phyloP scores from a whole-genome alignment of 164 flowering plant genomes.

The Stephania japonica region DNA sequence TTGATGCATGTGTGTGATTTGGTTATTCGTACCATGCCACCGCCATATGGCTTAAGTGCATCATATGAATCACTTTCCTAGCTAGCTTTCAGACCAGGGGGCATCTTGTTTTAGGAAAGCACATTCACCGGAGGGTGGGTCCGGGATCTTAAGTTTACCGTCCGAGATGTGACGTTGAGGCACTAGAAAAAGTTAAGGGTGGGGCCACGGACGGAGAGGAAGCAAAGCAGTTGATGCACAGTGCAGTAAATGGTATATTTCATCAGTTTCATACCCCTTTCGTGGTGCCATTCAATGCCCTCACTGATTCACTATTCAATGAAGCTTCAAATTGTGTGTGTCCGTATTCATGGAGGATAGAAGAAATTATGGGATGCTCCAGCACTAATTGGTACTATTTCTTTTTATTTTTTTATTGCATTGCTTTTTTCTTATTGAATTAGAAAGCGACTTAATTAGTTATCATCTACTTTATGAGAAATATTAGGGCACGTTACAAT shows the following conservation, averaged over 20 bases:
- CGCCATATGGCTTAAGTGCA: too few relatives aligned
- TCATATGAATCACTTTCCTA: too few relatives aligned
- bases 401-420: too few relatives aligned
- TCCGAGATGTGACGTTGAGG: background rate
- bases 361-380: background rate
- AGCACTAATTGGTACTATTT: background rate
- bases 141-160: background rate
- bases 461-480: too few relatives aligned
- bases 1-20: too few relatives aligned
- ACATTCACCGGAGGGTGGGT: background rate
- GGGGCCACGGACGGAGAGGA: background rate
- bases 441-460: too few relatives aligned
- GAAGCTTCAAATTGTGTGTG: conserved; percentile 1
- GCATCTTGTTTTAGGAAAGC: background rate
- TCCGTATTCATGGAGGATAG: background rate
- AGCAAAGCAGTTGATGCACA: background rate
- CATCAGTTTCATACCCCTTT: conserved; percentile 6
- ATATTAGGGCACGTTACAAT: too few relatives aligned
- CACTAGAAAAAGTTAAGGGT: conserved; percentile 1
- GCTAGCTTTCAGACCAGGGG: background rate
- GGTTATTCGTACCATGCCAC: too few relatives aligned
- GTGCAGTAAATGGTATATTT: conserved; percentile 3
- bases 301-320: conserved; percentile 7
- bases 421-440: too few relatives aligned
- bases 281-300: conserved; percentile 13